These are phyloP conservation scores for Grigorovia jiainica DNA, from an alignment of 805 yeast genomes.

Conservation along the genomic window DNA sequence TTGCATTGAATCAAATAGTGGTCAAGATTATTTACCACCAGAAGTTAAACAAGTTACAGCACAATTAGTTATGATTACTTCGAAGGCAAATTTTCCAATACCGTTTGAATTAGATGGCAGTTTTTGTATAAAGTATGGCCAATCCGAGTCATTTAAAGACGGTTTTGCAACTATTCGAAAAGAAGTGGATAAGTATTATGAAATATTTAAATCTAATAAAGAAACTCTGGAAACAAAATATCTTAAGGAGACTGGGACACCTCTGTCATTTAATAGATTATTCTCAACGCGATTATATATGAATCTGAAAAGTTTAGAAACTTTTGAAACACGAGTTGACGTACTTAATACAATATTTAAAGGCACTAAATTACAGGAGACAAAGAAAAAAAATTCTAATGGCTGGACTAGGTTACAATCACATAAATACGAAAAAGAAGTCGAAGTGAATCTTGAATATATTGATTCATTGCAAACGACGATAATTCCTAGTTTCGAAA, in stretches of 20 bases:
- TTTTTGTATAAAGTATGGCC: conserved; percentile 15
- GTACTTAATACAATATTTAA: conserved; percentile 12
- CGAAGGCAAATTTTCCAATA: conserved; percentile 26
- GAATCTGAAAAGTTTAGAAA: conserved; percentile 26
- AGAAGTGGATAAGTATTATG: too few relatives aligned
- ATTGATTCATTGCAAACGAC: conserved; percentile 29
- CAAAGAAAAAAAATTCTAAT: not conserved
- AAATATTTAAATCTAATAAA: not conserved
- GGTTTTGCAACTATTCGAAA: too few relatives aligned
- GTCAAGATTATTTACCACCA: conserved; percentile 19
- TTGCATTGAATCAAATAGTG: conserved; percentile 22
- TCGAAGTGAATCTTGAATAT: conserved; percentile 17
- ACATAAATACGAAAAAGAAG: conserved; percentile 22
- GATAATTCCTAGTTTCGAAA: conserved; percentile 38
- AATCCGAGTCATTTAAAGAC: too few relatives aligned
- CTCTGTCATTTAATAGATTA: conserved; percentile 20
- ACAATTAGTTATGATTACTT: conserved; percentile 26
- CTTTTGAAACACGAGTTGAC: too few relatives aligned
- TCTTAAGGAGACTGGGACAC: not conserved
- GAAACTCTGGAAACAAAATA: not conserved
- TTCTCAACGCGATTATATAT: conserved; percentile 17
- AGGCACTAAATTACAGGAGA: conserved; percentile 11
- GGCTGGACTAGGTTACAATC: conserved; percentile 26
- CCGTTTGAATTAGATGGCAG: conserved; percentile 28
- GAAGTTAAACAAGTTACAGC: conserved; percentile 18